Base-by-base conservation (phyloP, 257 asterid genomes). In the Jaltomata sinuosa region DNA sequence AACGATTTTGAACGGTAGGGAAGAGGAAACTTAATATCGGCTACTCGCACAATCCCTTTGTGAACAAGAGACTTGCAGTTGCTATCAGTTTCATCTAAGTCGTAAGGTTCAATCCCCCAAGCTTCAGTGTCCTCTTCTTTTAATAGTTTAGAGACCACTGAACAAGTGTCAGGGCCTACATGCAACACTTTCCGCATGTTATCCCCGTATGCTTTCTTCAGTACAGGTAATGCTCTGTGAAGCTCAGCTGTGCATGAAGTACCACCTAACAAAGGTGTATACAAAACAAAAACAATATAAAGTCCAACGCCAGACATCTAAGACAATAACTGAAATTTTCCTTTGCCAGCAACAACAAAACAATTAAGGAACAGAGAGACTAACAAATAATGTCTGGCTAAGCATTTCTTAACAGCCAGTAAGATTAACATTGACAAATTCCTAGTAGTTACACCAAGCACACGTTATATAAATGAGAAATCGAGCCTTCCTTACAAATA, bases 21-120 rank as follows among this genome's bases (percentile, higher is more conserved):
- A 87, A 94, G 98, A 83, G 98, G 91, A 89, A 94, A 94, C 84
- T 93, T 95, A 77, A 95, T 90, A 87, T 95, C 98, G n/a, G 97
- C 97, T 83, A 90, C 94, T 52, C 99, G 97, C 74, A 93, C 97
- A 77, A 91, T 38, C 84, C 98, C 98, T 87, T 91, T 94, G 84
- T 87, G 97, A 85, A 92, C 93, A 85, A 94, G 97, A 83, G 86
- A 87, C 91, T 72, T 92, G 94, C 99, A 95, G 89, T 81, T 89
- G 84, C 88, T 89, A 90, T 94, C 98, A 31, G 91, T 85, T 82
- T 95, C 97, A 59, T 94, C 97, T 62, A 93, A 84, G 78, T 94
- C 99, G 69, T 93, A 94, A 31, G 99, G 98, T 83, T 95, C 99
- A 62, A 95, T 69, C 16, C 99, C 99, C 98, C 99, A 94, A 47